These are phyloP conservation scores for Dendrobium huoshanense DNA, from an alignment of 106 monocot species.

Conservation along the genomic window DNA sequence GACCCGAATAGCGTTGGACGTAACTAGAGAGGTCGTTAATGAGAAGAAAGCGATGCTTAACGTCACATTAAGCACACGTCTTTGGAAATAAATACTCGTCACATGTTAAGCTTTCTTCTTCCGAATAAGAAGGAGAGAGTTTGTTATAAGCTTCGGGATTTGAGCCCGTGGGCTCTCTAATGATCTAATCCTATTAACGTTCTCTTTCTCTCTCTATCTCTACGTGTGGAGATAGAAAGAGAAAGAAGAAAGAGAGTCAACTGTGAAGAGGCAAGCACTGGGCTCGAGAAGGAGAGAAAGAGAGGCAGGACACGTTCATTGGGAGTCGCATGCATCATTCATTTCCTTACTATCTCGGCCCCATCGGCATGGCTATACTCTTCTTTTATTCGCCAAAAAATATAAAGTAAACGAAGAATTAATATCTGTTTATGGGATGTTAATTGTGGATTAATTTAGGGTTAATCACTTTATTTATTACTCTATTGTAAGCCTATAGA, in stretches of 20 bases:
- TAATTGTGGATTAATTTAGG: background rate
- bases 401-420: background rate
- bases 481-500: no score
- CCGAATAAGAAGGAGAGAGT: background rate
- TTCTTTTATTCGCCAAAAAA: background rate
- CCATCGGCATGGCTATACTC: background rate
- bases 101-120: background rate
- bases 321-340: background rate
- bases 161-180: background rate
- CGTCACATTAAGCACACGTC: background rate
- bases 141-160: background rate
- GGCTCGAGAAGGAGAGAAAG: background rate
- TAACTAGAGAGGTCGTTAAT: background rate
- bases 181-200: background rate
- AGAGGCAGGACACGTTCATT: background rate
- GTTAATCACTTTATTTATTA: no score
- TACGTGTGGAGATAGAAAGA: background rate
- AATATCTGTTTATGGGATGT: background rate
- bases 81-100: background rate
- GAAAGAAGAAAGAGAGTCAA: background rate
- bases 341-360: background rate
- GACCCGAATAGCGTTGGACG: no score
- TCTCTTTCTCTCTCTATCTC: background rate
- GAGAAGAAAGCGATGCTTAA: background rate
- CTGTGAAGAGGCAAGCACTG: conserved; percentile 1